Base-by-base conservation (phyloP, 768 basidiomycete genomes). In the Candolleomyces eurysporus region DNA sequence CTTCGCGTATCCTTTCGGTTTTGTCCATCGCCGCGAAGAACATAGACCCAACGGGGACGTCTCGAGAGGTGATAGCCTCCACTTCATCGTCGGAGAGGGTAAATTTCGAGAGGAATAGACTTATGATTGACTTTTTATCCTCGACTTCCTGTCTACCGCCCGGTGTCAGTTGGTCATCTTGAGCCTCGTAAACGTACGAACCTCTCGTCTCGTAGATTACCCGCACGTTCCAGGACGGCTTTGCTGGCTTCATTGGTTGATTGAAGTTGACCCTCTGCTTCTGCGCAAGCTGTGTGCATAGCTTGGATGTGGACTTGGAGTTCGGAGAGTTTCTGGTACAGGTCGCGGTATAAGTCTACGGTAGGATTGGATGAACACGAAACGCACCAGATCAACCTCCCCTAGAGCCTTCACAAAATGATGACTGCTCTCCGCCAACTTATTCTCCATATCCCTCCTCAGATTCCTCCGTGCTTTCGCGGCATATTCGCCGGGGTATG, bases 11-110 rank as follows among this genome's bases (percentile, higher is more conserved):
- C 48, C 76, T 77, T 66, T 91, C 89, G 0, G 92, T 88, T 69
- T 90, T 90, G 72, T 93, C 90, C 87, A 98, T 91, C 0, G 92
- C 91, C 3, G 81, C 75, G 71, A 98, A 98, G 68, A 99, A 89
- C 2, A 78, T 79, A 5, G 78, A 71, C 0, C 90, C 89, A 17
- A 97, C 80, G 5, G 89, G 84, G 5, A 95, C 82, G 32, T 96
- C 89, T 42, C 93, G 77, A 10, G 92, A 93, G 0, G 85, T 86
- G 43, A 99, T 78, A 0, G 89, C 85, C 32, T 89, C 84, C 0
- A 83, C 74, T 68, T 98, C 95, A 13, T 82, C 78, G 1, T 89
- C 83, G 4, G 75, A 83, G 16, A 98, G 84, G 0, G 94, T 97
- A 73, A 98, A 99, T 2, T 90, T 86, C 0, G 82, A 73, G 22